These are phyloP conservation scores for Arthrobotrys musiformis DNA, from an alignment of 2,329 filamentous ascomycete genomes.

Conservation along the genomic window DNA sequence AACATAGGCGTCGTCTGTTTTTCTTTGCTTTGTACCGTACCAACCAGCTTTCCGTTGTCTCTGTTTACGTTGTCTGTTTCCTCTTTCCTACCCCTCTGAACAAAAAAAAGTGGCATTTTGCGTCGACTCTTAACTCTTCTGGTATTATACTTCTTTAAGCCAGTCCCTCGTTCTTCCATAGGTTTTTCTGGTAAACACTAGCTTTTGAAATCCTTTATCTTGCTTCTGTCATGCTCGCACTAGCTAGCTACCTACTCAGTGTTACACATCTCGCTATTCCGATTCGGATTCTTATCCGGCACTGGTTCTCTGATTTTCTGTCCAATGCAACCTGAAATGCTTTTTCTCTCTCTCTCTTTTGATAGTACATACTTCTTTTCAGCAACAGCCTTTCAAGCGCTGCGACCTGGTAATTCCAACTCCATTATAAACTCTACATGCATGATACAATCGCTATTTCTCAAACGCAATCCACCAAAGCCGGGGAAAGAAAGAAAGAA, in stretches of 20 bases:
- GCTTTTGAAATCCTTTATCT: background rate
- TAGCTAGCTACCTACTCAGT: background rate
- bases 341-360: background rate
- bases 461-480: background rate
- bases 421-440: conserved; percentile 15
- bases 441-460: conserved; percentile 18
- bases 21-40: conserved; percentile 17
- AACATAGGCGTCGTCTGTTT: conserved; percentile 37
- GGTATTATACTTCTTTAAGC: conserved; percentile 1
- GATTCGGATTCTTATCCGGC: background rate
- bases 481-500: background rate
- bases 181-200: too few relatives aligned
- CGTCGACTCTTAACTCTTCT: conserved; percentile 13
- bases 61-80: conserved; percentile 6
- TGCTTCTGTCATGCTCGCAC: background rate
- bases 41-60: conserved; percentile 15
- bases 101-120: conserved; percentile 41
- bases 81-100: background rate
- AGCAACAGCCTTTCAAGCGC: background rate
- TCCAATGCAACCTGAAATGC: conserved; percentile 5
- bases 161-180: background rate
- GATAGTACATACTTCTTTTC: conserved; percentile 4
- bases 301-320: conserved; percentile 2
- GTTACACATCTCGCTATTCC: background rate
- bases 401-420: conserved; percentile 12